Conservation (phyloP, 441 rosid genomes). For the Mallotus japonicus region DNA sequence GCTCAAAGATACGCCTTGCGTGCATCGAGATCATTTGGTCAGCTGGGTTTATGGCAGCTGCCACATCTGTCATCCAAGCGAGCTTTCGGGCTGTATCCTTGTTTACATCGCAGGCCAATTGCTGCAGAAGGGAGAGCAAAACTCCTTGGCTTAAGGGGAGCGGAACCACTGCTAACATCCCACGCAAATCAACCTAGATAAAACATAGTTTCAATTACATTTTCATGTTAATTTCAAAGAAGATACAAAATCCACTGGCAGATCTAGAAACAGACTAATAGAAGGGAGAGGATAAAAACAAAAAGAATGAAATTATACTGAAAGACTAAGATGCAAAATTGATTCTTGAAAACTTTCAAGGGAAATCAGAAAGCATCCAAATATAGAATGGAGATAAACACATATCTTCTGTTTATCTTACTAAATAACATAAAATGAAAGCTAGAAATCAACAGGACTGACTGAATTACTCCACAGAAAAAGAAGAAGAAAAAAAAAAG, state of each 20-base stretch:
- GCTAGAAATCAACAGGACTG: neutral
- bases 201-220: neutral
- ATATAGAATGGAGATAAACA: neutral
- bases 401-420: neutral
- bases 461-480: neutral
- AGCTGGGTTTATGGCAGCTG: conserved; percentile 53
- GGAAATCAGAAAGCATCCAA: neutral
- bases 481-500: neutral
- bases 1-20: conserved; percentile 53
- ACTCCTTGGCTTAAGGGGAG: conserved; percentile 70
- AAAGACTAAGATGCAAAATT: too few relatives aligned
- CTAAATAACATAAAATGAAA: neutral
- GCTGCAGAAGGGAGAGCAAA: conserved; percentile 68
- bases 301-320: too few relatives aligned
- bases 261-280: too few relatives aligned
- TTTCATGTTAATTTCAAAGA: neutral
- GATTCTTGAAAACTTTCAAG: neutral
- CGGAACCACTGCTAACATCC: conserved; percentile 43
- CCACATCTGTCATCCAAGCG: conserved; percentile 72
- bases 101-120: conserved; percentile 60
- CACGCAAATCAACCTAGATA: conserved; percentile 54
- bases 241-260: too few relatives aligned
- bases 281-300: too few relatives aligned
- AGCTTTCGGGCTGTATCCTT: conserved; percentile 54
- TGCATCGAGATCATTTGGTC: conserved; percentile 59